Evolutionary conservation across 306 rosid species (phyloP), one percentile per base, ranked within the genome.

Genomic region (Dryas octopetala): DNA sequence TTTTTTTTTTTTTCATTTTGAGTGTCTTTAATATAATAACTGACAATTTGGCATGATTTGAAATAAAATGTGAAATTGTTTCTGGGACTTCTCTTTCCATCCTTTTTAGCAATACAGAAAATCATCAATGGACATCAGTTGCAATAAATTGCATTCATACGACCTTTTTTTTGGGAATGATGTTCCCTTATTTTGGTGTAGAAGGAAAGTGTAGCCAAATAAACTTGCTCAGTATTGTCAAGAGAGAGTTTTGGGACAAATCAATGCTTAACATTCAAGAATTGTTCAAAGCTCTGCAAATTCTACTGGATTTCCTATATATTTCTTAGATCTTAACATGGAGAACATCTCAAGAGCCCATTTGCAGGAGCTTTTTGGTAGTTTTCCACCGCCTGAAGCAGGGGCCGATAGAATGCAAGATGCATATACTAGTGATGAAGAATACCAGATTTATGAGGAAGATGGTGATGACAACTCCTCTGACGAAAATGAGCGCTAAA

Each of bases 291-390:
- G 61, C 59, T 66, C 16, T 32, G 40, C 44, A 12, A 55, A 47
- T 43, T 59, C 65, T 60, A 4, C 46, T 70, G 78, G 80, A 40
- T 46, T 89, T 88, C 91, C 97, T 80, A 87, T 45, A 83, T 55
- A 43, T 59, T 66, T 64, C 73, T 52, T 74, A 91, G 97, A 87
- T 87, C 58, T 80, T 57, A 86, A 83, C 74, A 66, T 76, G 78
- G 91, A 79, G 12, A 84, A 88, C 79, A 75, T 91, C 54, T 91
- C 98, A 44, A 86, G 92, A 83, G 76, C 85, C 71, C 96, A 86
- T 82, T 78, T 94, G 63, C 97, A 90, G 81, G 94, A 91, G 83
- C 86, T 94, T 47, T 91, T 94, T 79, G 97, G 76, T 79, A 90
- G 93, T 83, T 94, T 93, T 73, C 98, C 89, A 5, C 75, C 83